Conservation (phyloP, 352 stramenopile genomes). For the Phytophthora ramorum region DNA sequence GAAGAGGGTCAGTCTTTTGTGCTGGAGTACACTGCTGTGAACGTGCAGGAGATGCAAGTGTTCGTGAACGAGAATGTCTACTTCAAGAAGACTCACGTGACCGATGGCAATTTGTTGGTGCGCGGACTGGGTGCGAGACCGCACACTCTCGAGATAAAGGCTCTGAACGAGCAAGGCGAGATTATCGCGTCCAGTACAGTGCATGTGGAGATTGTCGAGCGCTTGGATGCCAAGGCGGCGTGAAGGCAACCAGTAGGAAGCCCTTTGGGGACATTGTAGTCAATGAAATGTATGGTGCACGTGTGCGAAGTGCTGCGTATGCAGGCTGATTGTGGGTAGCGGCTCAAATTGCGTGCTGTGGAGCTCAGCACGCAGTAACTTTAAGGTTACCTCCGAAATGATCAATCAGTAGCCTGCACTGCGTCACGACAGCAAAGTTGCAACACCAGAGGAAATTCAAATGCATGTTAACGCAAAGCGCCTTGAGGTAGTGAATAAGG, state of each 20-base stretch:
- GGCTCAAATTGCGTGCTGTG: constrained; percentile 5
- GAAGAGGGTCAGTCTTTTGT: constrained; percentile 28
- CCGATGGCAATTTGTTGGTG: constrained; percentile 53
- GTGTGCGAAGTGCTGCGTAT: background rate
- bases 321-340: background rate
- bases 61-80: constrained; percentile 36
- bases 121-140: constrained; percentile 38
- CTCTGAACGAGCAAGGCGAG: constrained; percentile 21
- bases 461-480: constrained; percentile 33
- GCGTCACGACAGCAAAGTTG: constrained; percentile 8
- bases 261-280: background rate
- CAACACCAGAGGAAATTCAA: constrained; percentile 6
- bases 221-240: background rate
- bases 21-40: constrained; percentile 47
- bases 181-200: constrained; percentile 10
- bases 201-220: constrained; percentile 19
- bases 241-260: background rate
- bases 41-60: constrained; percentile 42
- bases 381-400: constrained; percentile 2
- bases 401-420: constrained; percentile 9
- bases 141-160: constrained; percentile 43
- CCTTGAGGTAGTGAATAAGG: constrained; percentile 1
- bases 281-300: constrained; percentile 1
- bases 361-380: constrained; percentile 4
- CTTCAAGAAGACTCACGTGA: constrained; percentile 40